Evolutionary conservation across 129 eudicot species (phyloP), one percentile per base, ranked within the genome.

Genomic region (Arctium lappa): DNA sequence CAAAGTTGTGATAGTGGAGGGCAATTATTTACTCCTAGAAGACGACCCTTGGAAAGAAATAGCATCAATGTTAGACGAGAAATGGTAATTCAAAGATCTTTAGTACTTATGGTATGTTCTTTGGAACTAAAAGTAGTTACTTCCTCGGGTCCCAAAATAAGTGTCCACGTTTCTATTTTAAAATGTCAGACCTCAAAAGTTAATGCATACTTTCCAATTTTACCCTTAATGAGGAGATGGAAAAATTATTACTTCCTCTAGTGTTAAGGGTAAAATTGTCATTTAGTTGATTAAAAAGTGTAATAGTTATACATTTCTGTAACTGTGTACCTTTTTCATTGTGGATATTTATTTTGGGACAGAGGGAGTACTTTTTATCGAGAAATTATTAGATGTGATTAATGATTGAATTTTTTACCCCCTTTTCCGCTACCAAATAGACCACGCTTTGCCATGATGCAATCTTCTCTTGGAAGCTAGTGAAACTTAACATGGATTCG

Each of bases 1-100:
- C 91, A 95, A 95, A 87, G 92, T 93, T 74, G 95, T 95, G 44
- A 90, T 95, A 80, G 98, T 93, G 60, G 99, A 95, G 87, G 99
- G 99, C 56, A 95, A 93, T 79, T 95, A 95, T 87, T 79, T 95
- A 88, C 86, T 95, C 39, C 86, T 95, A 79, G 95, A 93, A 77
- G 95, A 93, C 39, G 98, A 88, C 66, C 74, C 79, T 46, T 95
- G 99, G 99, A 91, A 88, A 77, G 98, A 93, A 73, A 72, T 95
- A 83, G 89, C 98, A 80, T 74, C 92, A 0, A 56, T 90, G 74
- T 89, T 95, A 36, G 97, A 95, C 42, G 97, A 93, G 88, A 95
- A 93, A 77, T 95, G 99, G 99, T 95, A 92, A 88, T 33, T 73
- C 72, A 77, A 60, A 60, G 30, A 60, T 60, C 29, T 60, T 60